Evolutionary conservation across 129 eudicot species (phyloP).

Genomic region (Ambrosia artemisiifolia): DNA sequence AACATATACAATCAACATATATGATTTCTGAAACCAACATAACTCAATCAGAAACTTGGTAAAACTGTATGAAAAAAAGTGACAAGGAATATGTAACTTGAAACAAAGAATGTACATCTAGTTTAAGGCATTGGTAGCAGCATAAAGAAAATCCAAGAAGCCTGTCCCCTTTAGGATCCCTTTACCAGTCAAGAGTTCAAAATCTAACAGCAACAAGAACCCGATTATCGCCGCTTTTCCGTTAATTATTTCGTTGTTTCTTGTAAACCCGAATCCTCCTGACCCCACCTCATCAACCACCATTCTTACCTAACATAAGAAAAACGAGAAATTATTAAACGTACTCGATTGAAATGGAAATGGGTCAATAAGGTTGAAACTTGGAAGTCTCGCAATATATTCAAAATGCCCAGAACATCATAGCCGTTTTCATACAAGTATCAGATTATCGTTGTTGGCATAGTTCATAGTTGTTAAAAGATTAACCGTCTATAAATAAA

Average conservation of each 20-base stretch:
- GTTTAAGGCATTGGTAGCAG: constrained; percentile 55
- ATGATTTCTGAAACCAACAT: neutral
- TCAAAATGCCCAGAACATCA: neutral
- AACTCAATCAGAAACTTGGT: constrained; percentile 19
- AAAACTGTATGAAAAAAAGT: neutral
- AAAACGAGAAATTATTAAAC: neutral
- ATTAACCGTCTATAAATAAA: neutral
- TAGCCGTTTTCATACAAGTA: neutral
- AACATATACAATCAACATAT: constrained; percentile 29
- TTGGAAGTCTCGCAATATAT: neutral
- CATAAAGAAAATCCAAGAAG: constrained; percentile 88
- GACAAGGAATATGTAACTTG: neutral
- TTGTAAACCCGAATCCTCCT: constrained; percentile 79
- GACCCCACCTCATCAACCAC: constrained; percentile 64
- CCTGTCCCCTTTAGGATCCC: constrained; percentile 96
- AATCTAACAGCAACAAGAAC: constrained; percentile 77
- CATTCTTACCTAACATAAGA: constrained; percentile 68
- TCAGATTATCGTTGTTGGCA: neutral
- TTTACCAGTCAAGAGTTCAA: constrained; percentile 85
- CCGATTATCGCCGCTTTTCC: constrained; percentile 93
- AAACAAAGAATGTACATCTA: constrained; percentile 27
- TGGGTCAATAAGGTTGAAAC: neutral
- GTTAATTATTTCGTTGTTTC: constrained; percentile 70
- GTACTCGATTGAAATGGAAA: neutral
- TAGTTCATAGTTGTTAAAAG: neutral